Percentiles rank a stretch among this genome's conserved stretches.
Conservation (phyloP, 2,329 filamentous ascomycete species). For the Paramyrothecium sp. region DNA sequence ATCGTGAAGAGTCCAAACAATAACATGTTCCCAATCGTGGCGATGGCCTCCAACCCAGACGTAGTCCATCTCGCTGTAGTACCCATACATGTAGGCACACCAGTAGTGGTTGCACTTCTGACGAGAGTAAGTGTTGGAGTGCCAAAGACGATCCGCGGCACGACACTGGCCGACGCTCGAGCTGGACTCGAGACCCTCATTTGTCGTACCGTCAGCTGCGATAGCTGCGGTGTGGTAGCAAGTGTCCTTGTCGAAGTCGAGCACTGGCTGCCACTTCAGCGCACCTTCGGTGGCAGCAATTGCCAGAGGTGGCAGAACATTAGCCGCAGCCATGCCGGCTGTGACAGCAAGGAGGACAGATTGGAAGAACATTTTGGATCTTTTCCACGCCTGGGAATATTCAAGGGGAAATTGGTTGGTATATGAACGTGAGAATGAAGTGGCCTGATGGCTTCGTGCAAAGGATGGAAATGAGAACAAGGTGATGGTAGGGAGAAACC, state of each 20-base stretch:
- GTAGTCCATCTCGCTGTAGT: slow-evolving; percentile 1
- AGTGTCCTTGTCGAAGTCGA: slow-evolving; percentile 3
- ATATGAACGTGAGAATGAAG: not conserved
- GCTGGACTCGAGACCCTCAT: not conserved
- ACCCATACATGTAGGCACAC: slow-evolving; percentile 2
- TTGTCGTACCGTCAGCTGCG: not conserved
- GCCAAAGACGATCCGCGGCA: not conserved
- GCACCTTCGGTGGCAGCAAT: slow-evolving; percentile 14
- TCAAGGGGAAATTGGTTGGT: not conserved
- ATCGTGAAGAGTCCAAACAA: not conserved
- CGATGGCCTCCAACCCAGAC: not conserved
- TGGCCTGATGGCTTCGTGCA: not conserved
- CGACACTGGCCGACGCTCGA: not conserved
- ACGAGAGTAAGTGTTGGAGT: not conserved
- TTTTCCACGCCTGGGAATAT: no score
- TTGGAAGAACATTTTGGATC: not conserved
- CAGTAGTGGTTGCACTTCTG: not conserved
- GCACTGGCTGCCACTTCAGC: slow-evolving; percentile 19
- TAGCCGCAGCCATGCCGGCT: not conserved
- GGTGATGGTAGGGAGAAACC: no score
- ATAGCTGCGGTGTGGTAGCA: not conserved
- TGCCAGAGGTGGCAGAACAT: slow-evolving; percentile 8
- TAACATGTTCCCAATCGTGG: slow-evolving; percentile 1
- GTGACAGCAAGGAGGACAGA: not conserved
- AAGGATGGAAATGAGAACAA: no score